Percentiles rank a stretch among this genome's conserved stretches.
Evolutionary conservation across 306 rosid genomes (phyloP).

Genomic region (Fragaria iinumae): DNA sequence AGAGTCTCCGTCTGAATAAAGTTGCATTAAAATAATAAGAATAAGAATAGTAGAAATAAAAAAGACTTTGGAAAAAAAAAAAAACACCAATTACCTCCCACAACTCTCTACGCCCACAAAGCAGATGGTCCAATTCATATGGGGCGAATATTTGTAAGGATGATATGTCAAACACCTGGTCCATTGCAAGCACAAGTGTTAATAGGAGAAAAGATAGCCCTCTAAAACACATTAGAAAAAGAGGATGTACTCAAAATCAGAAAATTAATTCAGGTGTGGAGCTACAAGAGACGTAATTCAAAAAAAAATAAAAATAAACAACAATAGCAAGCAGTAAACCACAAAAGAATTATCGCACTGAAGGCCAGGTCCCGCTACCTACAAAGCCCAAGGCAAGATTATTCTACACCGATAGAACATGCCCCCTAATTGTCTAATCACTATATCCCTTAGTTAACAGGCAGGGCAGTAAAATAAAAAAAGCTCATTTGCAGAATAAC

Average conservation of each 20-base stretch:
- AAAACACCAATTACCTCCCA: conserved; percentile 67
- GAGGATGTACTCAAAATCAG: not conserved
- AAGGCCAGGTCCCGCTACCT: not conserved
- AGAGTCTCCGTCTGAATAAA: conserved; percentile 79
- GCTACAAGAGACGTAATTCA: not conserved
- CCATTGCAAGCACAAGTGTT: conserved; percentile 11
- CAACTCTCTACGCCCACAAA: conserved; percentile 93
- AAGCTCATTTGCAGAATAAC: not conserved
- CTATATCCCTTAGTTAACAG: not conserved
- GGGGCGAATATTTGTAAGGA: conserved; percentile 87
- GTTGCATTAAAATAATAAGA: not conserved
- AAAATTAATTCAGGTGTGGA: not conserved
- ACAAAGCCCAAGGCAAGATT: not conserved
- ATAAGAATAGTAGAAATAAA: not conserved
- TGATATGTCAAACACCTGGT: conserved; percentile 83
- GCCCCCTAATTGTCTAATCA: not conserved
- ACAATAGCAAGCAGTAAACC: not conserved
- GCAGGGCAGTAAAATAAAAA: not conserved
- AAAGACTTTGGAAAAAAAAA: not conserved
- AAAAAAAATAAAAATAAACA: not conserved
- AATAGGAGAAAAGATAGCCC: not conserved
- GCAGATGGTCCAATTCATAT: conserved; percentile 85
- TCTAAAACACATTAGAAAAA: not conserved
- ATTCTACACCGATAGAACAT: not conserved
- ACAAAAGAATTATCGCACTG: not conserved